These are phyloP conservation scores for Debaryomyces fabryi DNA, from an alignment of 1,139 yeast genomes.

Conservation along the genomic window DNA sequence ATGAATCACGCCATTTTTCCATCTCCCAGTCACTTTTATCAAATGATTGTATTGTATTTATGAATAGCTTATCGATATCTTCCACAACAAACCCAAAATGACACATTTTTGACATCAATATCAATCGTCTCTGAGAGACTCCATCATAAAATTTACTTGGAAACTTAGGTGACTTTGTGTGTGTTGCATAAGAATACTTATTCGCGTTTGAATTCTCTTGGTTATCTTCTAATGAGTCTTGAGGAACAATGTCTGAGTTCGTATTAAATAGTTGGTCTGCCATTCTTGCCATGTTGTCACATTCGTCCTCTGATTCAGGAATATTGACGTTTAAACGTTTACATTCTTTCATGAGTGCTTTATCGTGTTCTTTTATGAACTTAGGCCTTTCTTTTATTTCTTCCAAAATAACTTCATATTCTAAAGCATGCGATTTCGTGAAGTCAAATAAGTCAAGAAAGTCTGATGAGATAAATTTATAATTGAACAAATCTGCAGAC, in stretches of 20 bases:
- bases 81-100: constrained; percentile 4
- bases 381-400: constrained; percentile 16
- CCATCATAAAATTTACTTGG: constrained; percentile 8
- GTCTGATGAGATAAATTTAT: constrained; percentile 15
- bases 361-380: constrained; percentile 14
- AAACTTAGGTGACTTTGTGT: constrained; percentile 6
- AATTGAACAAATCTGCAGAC: constrained; percentile 18
- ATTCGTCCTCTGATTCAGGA: constrained; percentile 9
- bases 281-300: constrained; percentile 16
- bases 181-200: constrained; percentile 3
- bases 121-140: neutral
- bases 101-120: constrained; percentile 1
- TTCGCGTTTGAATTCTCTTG: neutral
- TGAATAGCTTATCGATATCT: neutral
- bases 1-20: neutral
- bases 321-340: neutral
- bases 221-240: neutral
- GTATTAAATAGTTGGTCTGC: constrained; percentile 16
- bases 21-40: neutral
- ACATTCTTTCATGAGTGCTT: constrained; percentile 12
- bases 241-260: neutral
- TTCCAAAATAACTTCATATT: constrained; percentile 10
- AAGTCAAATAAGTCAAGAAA: constrained; percentile 12
- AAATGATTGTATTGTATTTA: neutral
- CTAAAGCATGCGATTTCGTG: constrained; percentile 11